Base-by-base conservation (phyloP, 805 yeast genomes). In the Candida lessepsii region DNA sequence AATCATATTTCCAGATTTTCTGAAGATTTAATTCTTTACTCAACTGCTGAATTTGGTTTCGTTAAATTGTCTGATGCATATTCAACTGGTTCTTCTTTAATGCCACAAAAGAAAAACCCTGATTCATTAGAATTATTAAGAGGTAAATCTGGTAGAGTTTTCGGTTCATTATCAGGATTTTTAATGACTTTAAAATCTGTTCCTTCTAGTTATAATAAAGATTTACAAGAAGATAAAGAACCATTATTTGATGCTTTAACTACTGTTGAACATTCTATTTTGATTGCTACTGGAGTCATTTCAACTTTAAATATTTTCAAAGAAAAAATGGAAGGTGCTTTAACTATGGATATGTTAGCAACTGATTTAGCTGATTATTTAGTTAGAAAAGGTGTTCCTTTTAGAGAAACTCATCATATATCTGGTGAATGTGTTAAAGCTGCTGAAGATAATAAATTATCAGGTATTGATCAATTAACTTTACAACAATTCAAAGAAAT, bases 61-160 rank as follows among this genome's bases (percentile, higher is more conserved):
- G 74, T 93, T 47, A 81, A 86, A 61, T 77, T 90, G 38, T 95
- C 96, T 9, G 99, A 93, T 61, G 98, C 99, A 18, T 93, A 93
- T 67, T 93, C 99, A 1, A 93, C 99, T 7, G 99, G 99, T 10
- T 88, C 97, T 5, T 88, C 96, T 19, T 75, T 93, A 59, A 93
- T 93, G 99, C 99, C 99, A 17, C 99, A 93, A 67, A 93, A 93
- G 81, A 93, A 93, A 67, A 93, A 93, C 69, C 96, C 99, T 3
- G 99, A 93, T 63, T 86, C 96, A 20, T 73, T 93, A 51, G 99
- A 93, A 70, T 75, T 93, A 47, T 75, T 95, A 58, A 80, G 99
- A 65, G 99, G 99, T 44, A 93, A 93, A 68, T 82, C 95, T 9
- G 99, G 99, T 40, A 83, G 99, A 64, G 96, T 88, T 5, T 90